Conservation (phyloP, 1,139 yeast species). For the Hansenula sp. region DNA sequence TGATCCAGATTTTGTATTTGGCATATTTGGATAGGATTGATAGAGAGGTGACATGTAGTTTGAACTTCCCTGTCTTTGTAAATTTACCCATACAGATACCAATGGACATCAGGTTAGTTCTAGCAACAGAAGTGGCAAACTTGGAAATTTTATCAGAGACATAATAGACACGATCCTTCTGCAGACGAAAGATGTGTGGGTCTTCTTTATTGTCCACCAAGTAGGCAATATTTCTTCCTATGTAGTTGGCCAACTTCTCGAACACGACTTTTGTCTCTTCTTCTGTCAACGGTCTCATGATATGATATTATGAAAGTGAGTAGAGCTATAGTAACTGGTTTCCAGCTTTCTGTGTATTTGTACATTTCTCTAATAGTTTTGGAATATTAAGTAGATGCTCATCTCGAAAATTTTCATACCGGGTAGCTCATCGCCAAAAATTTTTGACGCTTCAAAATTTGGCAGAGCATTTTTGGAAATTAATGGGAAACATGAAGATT, state of each 20-base stretch:
- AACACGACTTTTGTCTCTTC: slow-evolving; percentile 95
- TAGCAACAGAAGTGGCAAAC: slow-evolving; percentile 84
- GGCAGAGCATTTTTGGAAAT: not conserved
- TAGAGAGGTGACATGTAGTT: slow-evolving; percentile 90
- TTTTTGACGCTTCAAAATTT: not conserved
- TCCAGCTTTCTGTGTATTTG: too few relatives aligned
- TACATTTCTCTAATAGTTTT: too few relatives aligned
- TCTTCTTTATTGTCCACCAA: slow-evolving; percentile 85
- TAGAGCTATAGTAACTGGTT: not conserved
- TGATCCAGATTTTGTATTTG: slow-evolving; percentile 93
- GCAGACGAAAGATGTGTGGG: slow-evolving; percentile 93
- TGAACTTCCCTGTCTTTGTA: slow-evolving; percentile 95
- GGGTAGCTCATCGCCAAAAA: slow-evolving; percentile 3
- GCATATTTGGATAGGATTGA: slow-evolving; percentile 83
- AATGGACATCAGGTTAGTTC: slow-evolving; percentile 85
- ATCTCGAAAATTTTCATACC: slow-evolving; percentile 1
- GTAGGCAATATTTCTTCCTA: slow-evolving; percentile 89
- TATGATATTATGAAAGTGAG: too few relatives aligned
- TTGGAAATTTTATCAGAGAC: slow-evolving; percentile 81
- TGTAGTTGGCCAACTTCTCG: slow-evolving; percentile 92
- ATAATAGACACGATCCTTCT: slow-evolving; percentile 94
- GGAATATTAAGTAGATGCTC: not conserved
- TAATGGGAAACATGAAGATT: too few relatives aligned
- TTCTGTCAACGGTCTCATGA: slow-evolving; percentile 93
- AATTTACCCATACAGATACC: slow-evolving; percentile 95